Percentiles rank a stretch among this genome's conserved stretches.
These are phyloP conservation scores for Diddensiella santjacobensis DNA, from an alignment of 805 yeast genomes.

Conservation along the genomic window DNA sequence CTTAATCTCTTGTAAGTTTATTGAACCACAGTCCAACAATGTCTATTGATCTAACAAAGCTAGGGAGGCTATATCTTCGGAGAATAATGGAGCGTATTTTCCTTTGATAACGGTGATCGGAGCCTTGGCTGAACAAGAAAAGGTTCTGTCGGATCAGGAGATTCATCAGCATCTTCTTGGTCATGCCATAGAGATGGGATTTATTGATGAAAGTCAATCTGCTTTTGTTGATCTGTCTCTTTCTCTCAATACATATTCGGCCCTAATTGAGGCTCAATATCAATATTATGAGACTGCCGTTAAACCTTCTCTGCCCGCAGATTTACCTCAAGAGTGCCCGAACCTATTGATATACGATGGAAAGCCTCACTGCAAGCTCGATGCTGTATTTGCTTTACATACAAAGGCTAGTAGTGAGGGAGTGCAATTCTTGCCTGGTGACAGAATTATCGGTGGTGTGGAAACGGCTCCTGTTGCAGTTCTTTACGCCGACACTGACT, in stretches of 20 bases:
- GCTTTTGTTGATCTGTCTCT: slow-evolving; percentile 40
- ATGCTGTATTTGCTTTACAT: slow-evolving; percentile 76
- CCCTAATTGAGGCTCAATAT: slow-evolving; percentile 64
- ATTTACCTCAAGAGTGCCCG: slow-evolving; percentile 30
- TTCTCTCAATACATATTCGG: slow-evolving; percentile 49
- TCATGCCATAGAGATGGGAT: slow-evolving; percentile 17
- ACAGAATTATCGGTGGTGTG: slow-evolving; percentile 57
- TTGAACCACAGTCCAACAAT: too few relatives aligned
- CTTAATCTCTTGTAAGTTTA: slow-evolving; percentile 23
- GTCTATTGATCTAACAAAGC: slow-evolving; percentile 7
- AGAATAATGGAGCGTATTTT: slow-evolving; percentile 31
- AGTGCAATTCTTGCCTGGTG: slow-evolving; percentile 43
- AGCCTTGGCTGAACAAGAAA: slow-evolving; percentile 16
- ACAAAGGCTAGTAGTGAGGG: slow-evolving; percentile 38
- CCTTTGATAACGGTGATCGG: slow-evolving; percentile 30
- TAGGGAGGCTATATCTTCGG: slow-evolving; percentile 32
- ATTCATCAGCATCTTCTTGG: slow-evolving; percentile 21
- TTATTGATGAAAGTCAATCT: slow-evolving; percentile 18
- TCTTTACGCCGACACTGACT: slow-evolving; percentile 62
- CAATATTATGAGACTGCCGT: slow-evolving; percentile 43
- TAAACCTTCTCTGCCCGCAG: slow-evolving; percentile 32
- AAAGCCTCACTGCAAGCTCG: slow-evolving; percentile 57
- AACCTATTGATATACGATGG: slow-evolving; percentile 54
- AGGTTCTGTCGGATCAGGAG: slow-evolving; percentile 16
- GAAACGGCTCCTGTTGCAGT: slow-evolving; percentile 50